Percentiles rank a stretch among this genome's conserved stretches.
These are phyloP conservation scores for Chara braunii DNA, from an alignment of 139 green algal genomes.

Conservation along the genomic window DNA sequence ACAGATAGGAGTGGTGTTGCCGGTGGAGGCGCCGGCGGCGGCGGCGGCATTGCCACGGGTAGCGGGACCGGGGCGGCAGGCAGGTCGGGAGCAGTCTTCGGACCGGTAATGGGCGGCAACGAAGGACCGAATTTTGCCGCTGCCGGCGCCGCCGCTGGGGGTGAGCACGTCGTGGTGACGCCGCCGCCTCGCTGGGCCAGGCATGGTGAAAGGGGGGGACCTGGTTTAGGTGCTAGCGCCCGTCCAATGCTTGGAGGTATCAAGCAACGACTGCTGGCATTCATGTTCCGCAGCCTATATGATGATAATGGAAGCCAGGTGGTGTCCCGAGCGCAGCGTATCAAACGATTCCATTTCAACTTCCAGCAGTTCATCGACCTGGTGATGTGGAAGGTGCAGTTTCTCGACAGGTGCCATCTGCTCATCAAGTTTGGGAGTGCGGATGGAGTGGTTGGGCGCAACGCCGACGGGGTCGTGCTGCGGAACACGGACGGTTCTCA, in stretches of 20 bases:
- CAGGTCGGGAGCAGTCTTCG: no score
- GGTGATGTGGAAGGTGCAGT: conserved; percentile 45
- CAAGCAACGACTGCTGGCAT: conserved; percentile 41
- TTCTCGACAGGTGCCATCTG: conserved; percentile 42
- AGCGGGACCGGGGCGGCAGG: no score
- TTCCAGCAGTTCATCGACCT: conserved; percentile 42
- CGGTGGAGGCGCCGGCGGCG: no score
- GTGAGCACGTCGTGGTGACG: neutral
- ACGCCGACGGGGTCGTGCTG: no score
- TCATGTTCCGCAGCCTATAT: conserved; percentile 7
- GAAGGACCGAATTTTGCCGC: neutral
- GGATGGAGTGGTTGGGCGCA: conserved; percentile 16
- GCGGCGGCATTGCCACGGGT: no score
- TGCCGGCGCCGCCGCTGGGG: neutral
- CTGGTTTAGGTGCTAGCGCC: neutral
- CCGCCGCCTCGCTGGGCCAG: neutral
- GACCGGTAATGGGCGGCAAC: neutral
- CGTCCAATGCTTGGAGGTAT: conserved; percentile 12
- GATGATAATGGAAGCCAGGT: neutral
- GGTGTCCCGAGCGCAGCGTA: neutral
- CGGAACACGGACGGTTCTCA: conserved; percentile 1
- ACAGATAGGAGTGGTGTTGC: no score
- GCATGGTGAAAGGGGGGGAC: neutral
- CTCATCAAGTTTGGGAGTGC: conserved; percentile 43
- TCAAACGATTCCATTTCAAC: conserved; percentile 41